Conservation (phyloP, 2,329 filamentous ascomycete species). For the Xylariaceae sp. region DNA sequence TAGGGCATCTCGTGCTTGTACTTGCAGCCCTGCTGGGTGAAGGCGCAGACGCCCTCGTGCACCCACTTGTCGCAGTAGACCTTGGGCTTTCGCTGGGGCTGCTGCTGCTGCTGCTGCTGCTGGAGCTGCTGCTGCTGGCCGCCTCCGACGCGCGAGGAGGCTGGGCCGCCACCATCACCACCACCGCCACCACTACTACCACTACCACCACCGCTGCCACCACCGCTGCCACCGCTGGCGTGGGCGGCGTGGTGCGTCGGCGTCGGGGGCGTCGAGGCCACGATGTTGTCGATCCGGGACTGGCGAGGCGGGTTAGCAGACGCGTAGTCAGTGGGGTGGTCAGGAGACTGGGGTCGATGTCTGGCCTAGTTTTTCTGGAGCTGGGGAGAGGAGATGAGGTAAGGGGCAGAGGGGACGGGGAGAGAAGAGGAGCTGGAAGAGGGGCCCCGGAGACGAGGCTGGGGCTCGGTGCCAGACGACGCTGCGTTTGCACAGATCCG, state of each 20-base stretch:
- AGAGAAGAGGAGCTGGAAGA: too few relatives aligned
- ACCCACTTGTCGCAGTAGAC: conserved; percentile 88
- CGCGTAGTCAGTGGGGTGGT: too few relatives aligned
- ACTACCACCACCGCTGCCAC: too few relatives aligned
- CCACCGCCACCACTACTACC: conserved; percentile 1
- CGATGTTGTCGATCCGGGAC: conserved; percentile 31
- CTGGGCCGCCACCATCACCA: background rate
- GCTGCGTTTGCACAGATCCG: too few relatives aligned
- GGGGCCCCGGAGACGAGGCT: too few relatives aligned
- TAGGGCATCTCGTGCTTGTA: conserved; percentile 88
- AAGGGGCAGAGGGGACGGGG: too few relatives aligned
- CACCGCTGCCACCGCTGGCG: conserved; percentile 1
- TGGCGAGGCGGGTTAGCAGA: conserved; percentile 7
- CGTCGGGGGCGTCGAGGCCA: conserved; percentile 24
- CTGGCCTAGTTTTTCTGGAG: too few relatives aligned
- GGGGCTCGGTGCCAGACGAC: too few relatives aligned
- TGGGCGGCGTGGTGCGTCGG: conserved; percentile 9
- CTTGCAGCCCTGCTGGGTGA: conserved; percentile 76
- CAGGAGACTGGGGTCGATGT: too few relatives aligned
- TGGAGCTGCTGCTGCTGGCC: too few relatives aligned
- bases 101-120: conserved; percentile 1
- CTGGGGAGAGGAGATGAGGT: too few relatives aligned
- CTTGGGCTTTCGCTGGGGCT: conserved; percentile 39
- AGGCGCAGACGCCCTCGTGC: conserved; percentile 75
- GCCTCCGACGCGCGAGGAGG: too few relatives aligned